Conservation (phyloP, 305 asterid species). For the Fraxinus baroniana region DNA sequence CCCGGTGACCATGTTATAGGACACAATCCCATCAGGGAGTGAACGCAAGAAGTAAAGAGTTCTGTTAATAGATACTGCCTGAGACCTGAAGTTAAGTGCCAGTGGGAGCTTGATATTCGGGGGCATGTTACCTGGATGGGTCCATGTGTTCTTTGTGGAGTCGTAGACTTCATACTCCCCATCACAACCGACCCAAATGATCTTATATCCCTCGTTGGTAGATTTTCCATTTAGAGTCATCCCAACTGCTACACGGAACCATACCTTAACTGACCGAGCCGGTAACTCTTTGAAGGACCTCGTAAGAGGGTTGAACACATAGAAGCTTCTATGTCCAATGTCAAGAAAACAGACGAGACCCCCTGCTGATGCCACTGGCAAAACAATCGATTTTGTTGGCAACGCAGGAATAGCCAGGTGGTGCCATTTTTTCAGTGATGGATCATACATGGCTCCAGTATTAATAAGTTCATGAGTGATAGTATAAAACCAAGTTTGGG, state of each 20-base stretch:
- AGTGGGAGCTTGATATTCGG: conserved; percentile 66
- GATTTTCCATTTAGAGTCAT: conserved; percentile 59
- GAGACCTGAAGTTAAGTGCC: conserved; percentile 86
- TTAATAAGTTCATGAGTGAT: conserved; percentile 76
- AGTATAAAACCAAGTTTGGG: conserved; percentile 86
- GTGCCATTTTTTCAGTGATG: conserved; percentile 75
- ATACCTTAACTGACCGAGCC: conserved; percentile 73
- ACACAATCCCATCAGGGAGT: conserved; percentile 76
- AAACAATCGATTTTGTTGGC: conserved; percentile 64
- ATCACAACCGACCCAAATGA: conserved; percentile 87
- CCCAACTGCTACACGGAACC: conserved; percentile 95
- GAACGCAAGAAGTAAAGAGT: conserved; percentile 82
- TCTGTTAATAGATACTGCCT: conserved; percentile 52
- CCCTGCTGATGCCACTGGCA: conserved; percentile 97
- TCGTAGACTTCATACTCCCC: conserved; percentile 81
- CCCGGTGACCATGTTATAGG: conserved; percentile 62
- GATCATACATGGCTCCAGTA: conserved; percentile 90
- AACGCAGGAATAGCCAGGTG: conserved; percentile 73
- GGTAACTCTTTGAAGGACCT: conserved; percentile 86
- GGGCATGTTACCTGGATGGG: conserved; percentile 66
- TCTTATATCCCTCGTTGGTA: conserved; percentile 52
- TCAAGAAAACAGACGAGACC: conserved; percentile 97
- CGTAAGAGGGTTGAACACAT: conserved; percentile 86
- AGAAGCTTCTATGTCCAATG: conserved; percentile 84
- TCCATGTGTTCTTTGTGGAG: conserved; percentile 63